A percentile compares a stretch with the other conserved stretches of the same genome.
Evolutionary conservation across 2,329 filamentous ascomycete species (phyloP).

Genomic region (Neurospora sp.): DNA sequence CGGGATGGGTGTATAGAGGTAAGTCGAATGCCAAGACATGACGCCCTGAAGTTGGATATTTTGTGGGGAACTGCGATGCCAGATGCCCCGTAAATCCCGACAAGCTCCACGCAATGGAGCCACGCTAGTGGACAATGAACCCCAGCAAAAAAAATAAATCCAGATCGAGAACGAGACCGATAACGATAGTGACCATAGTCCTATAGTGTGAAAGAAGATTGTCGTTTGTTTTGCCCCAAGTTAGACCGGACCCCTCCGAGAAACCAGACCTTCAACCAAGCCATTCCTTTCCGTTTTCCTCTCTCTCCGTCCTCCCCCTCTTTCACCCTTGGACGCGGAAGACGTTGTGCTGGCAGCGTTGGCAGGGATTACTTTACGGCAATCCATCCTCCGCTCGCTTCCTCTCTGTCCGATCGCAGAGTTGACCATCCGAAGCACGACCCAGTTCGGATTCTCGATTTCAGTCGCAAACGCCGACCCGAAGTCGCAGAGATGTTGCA

Average conservation of each 20-base stretch:
- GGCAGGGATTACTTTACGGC: neutral
- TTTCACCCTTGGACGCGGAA: neutral
- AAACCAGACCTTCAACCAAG: neutral
- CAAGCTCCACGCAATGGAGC: neutral
- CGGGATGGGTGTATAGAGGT: neutral
- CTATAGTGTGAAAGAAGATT: neutral
- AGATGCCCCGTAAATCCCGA: neutral
- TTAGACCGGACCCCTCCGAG: neutral
- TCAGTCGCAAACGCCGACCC: neutral
- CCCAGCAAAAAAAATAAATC: neutral
- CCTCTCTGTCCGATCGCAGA: neutral
- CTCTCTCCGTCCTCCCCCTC: neutral
- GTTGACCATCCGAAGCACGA: neutral
- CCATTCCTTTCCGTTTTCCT: neutral
- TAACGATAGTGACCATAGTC: neutral
- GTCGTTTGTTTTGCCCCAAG: neutral
- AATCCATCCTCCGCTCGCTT: neutral
- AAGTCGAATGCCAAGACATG: neutral
- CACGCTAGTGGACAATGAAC: neutral
- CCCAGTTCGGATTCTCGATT: neutral
- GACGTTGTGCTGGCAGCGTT: neutral
- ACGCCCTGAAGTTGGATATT: neutral
- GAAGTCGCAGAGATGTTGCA: slow-evolving; percentile 10
- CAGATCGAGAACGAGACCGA: neutral
- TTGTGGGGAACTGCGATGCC: neutral